Conservation (phyloP, 371 early-diverging fungal species). For the Blakeslea trispora region DNA sequence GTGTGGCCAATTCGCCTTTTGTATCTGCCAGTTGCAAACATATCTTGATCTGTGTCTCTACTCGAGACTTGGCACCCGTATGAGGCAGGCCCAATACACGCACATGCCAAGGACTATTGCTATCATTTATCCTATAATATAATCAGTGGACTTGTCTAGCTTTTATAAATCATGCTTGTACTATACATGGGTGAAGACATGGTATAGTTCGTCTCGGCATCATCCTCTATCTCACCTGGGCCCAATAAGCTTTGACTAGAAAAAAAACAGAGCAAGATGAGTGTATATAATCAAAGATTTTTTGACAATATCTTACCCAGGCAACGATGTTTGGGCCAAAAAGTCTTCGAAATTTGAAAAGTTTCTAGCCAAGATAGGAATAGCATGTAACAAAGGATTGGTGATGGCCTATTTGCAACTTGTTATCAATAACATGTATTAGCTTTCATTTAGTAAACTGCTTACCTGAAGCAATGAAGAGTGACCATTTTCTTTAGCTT, state of each 20-base stretch:
- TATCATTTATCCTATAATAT: conserved; percentile 29
- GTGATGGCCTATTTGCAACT: conserved; percentile 49
- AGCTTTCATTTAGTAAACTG: too few species aligned
- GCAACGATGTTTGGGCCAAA: conserved; percentile 44
- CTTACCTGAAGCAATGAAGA: conserved; percentile 32
- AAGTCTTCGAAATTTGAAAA: conserved; percentile 52
- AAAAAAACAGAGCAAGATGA: too few species aligned
- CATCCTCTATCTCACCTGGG: conserved; percentile 27
- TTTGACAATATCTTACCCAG: too few species aligned
- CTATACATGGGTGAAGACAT: conserved; percentile 39
- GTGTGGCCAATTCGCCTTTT: conserved; percentile 61
- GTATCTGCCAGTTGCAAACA: conserved; percentile 68
- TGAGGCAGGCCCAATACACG: conserved; percentile 69
- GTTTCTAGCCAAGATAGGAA: conserved; percentile 52
- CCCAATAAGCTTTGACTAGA: conserved; percentile 43
- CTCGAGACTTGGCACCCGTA: conserved; percentile 76
- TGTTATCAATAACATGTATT: too few species aligned
- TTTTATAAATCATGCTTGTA: too few species aligned
- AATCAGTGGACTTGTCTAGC: too few species aligned
- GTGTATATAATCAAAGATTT: too few species aligned
- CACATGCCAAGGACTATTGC: conserved; percentile 42
- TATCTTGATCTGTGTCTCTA: conserved; percentile 84
- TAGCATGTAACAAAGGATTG: conserved; percentile 54
- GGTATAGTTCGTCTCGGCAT: conserved; percentile 21
- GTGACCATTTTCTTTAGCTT: conserved; percentile 26